phyloP scores from a whole-genome alignment of 495 filamentous ascomycete genomes.

The Rhizodiscina lignyota region DNA sequence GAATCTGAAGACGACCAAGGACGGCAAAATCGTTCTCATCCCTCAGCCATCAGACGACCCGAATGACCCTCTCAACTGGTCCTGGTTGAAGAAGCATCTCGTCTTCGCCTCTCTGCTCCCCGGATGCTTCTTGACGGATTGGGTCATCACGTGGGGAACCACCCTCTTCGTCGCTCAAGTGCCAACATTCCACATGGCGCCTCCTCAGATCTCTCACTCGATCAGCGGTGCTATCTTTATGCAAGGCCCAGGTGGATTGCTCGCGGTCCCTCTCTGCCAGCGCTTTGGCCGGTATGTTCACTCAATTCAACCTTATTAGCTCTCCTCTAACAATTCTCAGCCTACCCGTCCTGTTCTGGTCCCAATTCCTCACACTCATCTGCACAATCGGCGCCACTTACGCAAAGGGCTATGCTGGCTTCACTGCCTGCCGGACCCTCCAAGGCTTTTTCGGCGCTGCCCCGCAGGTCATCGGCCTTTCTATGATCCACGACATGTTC shows the following conservation, averaged over 20 bases:
- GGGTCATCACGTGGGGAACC: constrained; percentile 33
- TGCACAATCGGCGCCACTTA: constrained; percentile 31
- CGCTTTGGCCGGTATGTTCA: constrained; percentile 27
- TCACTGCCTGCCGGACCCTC: constrained; percentile 33
- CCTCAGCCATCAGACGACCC: constrained; percentile 13
- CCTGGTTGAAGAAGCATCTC: constrained; percentile 11
- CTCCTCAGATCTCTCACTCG: constrained; percentile 26
- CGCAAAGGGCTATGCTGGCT: constrained; percentile 27
- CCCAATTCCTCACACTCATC: constrained; percentile 29
- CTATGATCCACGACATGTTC: constrained; percentile 8
- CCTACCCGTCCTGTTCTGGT: constrained; percentile 32
- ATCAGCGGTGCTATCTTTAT: constrained; percentile 34
- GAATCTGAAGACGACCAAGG: constrained; percentile 5
- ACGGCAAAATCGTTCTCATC: constrained; percentile 11
- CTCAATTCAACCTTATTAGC: neutral
- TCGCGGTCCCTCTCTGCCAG: constrained; percentile 32
- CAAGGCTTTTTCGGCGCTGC: constrained; percentile 33
- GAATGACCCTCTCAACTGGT: constrained; percentile 15
- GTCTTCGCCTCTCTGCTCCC: constrained; percentile 5
- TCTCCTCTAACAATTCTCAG: neutral
- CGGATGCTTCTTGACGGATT: constrained; percentile 16
- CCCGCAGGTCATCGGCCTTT: constrained; percentile 29
- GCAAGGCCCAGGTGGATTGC: constrained; percentile 35
- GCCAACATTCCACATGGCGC: constrained; percentile 14
- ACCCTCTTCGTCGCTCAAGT: constrained; percentile 32